Conservation (phyloP, 2,329 filamentous ascomycete species). For the Diaporthe citri region DNA sequence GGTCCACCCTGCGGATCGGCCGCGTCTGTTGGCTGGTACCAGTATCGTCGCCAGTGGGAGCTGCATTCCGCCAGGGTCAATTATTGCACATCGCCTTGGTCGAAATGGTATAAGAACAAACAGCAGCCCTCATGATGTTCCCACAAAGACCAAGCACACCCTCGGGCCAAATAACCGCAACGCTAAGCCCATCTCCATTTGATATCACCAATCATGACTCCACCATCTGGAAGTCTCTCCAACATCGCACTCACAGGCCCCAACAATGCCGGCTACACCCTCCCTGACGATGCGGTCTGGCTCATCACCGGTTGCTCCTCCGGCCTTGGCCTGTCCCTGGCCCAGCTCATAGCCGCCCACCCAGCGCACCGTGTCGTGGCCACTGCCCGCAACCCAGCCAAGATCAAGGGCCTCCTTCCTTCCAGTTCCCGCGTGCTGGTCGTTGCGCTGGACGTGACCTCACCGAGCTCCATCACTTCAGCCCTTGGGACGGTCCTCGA, state of each 20-base stretch:
- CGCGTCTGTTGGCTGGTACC: not conserved
- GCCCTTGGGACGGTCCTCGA: slow-evolving; percentile 50
- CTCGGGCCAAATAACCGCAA: not conserved
- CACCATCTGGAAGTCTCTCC: not conserved
- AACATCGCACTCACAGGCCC: not conserved
- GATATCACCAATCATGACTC: not conserved
- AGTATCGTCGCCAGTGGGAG: not conserved
- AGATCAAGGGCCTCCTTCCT: slow-evolving; percentile 52
- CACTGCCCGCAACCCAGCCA: slow-evolving; percentile 51
- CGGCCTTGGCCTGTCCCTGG: slow-evolving; percentile 46
- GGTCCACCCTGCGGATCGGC: not conserved
- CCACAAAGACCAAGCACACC: not conserved
- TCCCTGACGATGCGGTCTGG: slow-evolving; percentile 55
- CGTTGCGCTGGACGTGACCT: slow-evolving; percentile 59
- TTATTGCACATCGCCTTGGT: no score
- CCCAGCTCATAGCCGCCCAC: slow-evolving; percentile 43
- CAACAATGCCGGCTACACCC: slow-evolving; percentile 31
- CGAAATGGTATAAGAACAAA: not conserved
- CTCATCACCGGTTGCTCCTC: slow-evolving; percentile 52
- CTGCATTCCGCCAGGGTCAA: no score
- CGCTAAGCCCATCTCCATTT: not conserved
- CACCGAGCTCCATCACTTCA: slow-evolving; percentile 45
- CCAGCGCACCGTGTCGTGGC: slow-evolving; percentile 45
- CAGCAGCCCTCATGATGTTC: not conserved
- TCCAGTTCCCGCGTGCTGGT: slow-evolving; percentile 51